Conservation (phyloP, 2,329 filamentous ascomycete species). For the Aureobasidium sp. region DNA sequence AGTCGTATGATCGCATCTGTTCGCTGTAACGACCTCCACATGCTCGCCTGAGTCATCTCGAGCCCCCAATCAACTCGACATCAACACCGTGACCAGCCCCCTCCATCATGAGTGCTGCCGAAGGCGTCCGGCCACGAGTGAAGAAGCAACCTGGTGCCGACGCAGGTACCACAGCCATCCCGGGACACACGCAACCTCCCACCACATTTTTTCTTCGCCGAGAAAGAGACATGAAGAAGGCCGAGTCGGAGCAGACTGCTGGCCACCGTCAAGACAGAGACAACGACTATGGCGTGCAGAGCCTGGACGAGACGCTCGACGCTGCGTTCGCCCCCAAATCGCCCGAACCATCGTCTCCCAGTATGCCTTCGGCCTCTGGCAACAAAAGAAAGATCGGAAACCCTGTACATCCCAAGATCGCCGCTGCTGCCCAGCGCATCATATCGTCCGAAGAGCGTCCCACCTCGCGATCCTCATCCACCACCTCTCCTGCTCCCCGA, state of each 20-base stretch:
- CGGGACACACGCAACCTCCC: slow-evolving; percentile 35
- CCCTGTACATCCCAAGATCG: slow-evolving; percentile 31
- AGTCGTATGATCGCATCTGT: slow-evolving; percentile 2
- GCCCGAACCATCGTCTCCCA: slow-evolving; percentile 20
- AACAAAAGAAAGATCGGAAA: slow-evolving; percentile 30
- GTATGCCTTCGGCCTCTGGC: slow-evolving; percentile 19
- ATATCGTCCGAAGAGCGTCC: slow-evolving; percentile 26
- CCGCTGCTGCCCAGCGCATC: slow-evolving; percentile 29
- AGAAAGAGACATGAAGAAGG: slow-evolving; percentile 42
- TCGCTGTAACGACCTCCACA: no score
- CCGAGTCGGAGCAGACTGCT: slow-evolving; percentile 22
- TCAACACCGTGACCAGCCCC: not conserved
- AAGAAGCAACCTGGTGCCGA: slow-evolving; percentile 9
- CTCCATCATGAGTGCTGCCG: not conserved
- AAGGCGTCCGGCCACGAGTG: not conserved
- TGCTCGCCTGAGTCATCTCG: no score
- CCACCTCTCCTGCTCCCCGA: slow-evolving; percentile 23
- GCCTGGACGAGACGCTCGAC: slow-evolving; percentile 47
- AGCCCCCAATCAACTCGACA: not conserved
- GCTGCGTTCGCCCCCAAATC: slow-evolving; percentile 32
- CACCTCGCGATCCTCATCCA: slow-evolving; percentile 18
- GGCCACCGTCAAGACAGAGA: slow-evolving; percentile 27
- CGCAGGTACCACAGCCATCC: slow-evolving; percentile 9
- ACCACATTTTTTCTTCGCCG: slow-evolving; percentile 56
- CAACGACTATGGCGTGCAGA: slow-evolving; percentile 51